Percentiles rank a stretch among this genome's conserved stretches.
Evolutionary conservation across 2,329 filamentous ascomycete species (phyloP).

Genomic region (Purpureocillium lavendulum): DNA sequence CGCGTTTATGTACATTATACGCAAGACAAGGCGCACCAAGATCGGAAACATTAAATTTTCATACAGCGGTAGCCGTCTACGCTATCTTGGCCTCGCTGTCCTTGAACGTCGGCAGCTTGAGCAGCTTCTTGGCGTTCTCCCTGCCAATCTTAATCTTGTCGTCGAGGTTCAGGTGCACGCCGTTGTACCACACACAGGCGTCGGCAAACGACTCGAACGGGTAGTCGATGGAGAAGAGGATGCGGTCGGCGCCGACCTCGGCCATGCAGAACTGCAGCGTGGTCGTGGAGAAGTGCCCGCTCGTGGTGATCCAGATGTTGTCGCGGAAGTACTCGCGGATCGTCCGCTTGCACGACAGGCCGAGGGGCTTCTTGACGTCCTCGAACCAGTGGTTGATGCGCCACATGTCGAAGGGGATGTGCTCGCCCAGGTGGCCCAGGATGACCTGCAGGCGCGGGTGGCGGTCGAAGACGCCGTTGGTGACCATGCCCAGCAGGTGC

Average conservation of each 20-base stretch:
- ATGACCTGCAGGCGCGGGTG: constrained; percentile 36
- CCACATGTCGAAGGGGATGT: constrained; percentile 40
- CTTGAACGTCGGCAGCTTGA: constrained; percentile 28
- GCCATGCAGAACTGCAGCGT: constrained; percentile 40
- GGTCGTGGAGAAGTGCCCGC: constrained; percentile 45
- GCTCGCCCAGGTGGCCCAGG: constrained; percentile 40
- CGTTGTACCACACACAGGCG: constrained; percentile 32
- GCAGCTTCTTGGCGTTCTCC: constrained; percentile 32
- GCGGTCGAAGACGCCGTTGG: constrained; percentile 41
- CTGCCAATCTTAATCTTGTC: constrained; percentile 31
- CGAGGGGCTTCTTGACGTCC: constrained; percentile 43
- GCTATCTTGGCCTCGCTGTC: constrained; percentile 12
- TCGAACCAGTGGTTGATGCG: constrained; percentile 48
- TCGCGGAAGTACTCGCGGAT: constrained; percentile 43
- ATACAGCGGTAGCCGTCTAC: too few species aligned
- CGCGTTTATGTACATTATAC: too few species aligned
- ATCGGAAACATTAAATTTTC: too few species aligned
- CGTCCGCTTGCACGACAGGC: constrained; percentile 37
- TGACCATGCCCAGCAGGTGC: constrained; percentile 44
- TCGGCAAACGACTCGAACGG: constrained; percentile 39
- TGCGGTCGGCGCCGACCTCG: constrained; percentile 39
- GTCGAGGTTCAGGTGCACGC: constrained; percentile 20
- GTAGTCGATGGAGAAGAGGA: constrained; percentile 46
- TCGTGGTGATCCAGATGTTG: constrained; percentile 50
- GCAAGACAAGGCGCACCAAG: too few species aligned